Percentiles rank a stretch among this genome's conserved stretches.
Evolutionary conservation across 2,329 filamentous ascomycete species (phyloP).

Genomic region (Talaromyces sp.): DNA sequence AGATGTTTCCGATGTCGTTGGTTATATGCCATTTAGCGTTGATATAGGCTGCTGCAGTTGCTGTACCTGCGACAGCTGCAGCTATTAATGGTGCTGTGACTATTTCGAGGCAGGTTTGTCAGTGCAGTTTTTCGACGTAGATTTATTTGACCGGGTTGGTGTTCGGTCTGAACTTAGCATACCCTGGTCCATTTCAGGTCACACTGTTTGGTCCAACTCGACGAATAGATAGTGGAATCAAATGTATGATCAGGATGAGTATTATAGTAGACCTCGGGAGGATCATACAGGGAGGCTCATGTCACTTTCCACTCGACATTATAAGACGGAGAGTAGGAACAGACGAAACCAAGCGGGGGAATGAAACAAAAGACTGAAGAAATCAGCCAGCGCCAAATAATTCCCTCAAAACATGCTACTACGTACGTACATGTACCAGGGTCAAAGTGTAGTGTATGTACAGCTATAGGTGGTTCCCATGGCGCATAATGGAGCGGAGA

Average conservation of each 20-base stretch:
- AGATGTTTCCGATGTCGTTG: slow-evolving; percentile 50
- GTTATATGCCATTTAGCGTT: slow-evolving; percentile 64
- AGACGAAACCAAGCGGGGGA: not conserved
- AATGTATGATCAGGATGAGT: not conserved
- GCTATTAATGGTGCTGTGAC: slow-evolving; percentile 15
- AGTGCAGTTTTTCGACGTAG: too few species aligned
- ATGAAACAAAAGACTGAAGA: not conserved
- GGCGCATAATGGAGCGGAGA: not conserved
- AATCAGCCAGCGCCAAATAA: not conserved
- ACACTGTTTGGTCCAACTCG: not conserved
- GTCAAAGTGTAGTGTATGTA: too few species aligned
- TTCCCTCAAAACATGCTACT: too few species aligned
- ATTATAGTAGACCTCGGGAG: not conserved
- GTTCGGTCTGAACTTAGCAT: not conserved
- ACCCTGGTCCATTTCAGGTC: not conserved
- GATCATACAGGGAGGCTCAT: too few species aligned
- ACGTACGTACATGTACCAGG: too few species aligned
- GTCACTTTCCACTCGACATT: not conserved
- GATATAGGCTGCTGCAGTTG: slow-evolving; percentile 30
- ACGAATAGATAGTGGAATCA: not conserved
- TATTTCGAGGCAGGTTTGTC: not conserved
- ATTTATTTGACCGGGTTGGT: not conserved
- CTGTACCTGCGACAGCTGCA: slow-evolving; percentile 23
- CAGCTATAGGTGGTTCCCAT: too few species aligned
- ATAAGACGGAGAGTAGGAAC: not conserved